Conservation (phyloP, 2,329 filamentous ascomycete genomes). For the Aquanectria penicillioides region DNA sequence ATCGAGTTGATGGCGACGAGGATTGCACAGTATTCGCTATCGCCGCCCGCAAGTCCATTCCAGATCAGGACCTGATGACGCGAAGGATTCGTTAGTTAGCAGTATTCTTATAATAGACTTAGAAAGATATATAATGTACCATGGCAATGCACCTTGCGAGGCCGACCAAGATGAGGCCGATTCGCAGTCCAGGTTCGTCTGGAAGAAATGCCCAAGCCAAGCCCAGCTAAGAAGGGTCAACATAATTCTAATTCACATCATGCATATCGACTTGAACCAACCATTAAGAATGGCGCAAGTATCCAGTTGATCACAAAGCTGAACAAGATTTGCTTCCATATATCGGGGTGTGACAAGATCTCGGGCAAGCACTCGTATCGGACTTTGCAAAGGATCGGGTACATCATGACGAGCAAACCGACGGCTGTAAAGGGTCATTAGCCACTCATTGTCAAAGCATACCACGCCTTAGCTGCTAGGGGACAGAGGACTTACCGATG, state of each 20-base stretch:
- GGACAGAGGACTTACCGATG: slow-evolving; percentile 59
- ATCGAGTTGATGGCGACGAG: slow-evolving; percentile 80
- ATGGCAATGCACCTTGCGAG: slow-evolving; percentile 90
- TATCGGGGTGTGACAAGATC: slow-evolving; percentile 65
- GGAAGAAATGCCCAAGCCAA: slow-evolving; percentile 76
- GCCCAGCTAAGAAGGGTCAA: slow-evolving; percentile 57
- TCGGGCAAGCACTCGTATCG: slow-evolving; percentile 79
- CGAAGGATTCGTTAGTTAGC: neutral
- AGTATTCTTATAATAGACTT: neutral
- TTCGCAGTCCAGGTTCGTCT: slow-evolving; percentile 65
- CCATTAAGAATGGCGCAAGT: slow-evolving; percentile 84
- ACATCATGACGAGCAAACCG: slow-evolving; percentile 92
- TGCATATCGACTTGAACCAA: slow-evolving; percentile 46
- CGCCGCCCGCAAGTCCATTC: slow-evolving; percentile 76
- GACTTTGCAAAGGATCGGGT: slow-evolving; percentile 89
- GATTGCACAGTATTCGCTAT: slow-evolving; percentile 84
- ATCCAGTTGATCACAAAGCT: slow-evolving; percentile 86
- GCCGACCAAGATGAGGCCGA: slow-evolving; percentile 83
- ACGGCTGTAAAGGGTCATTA: slow-evolving; percentile 62
- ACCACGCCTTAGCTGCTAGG: neutral
- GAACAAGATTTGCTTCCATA: slow-evolving; percentile 85
- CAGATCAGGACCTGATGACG: slow-evolving; percentile 69
- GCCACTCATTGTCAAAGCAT: neutral
- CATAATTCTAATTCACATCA: neutral
- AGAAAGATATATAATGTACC: slow-evolving; percentile 58